Evolutionary conservation across 345 rosid species (phyloP).

Genomic region (Abelmoschus esculentus): DNA sequence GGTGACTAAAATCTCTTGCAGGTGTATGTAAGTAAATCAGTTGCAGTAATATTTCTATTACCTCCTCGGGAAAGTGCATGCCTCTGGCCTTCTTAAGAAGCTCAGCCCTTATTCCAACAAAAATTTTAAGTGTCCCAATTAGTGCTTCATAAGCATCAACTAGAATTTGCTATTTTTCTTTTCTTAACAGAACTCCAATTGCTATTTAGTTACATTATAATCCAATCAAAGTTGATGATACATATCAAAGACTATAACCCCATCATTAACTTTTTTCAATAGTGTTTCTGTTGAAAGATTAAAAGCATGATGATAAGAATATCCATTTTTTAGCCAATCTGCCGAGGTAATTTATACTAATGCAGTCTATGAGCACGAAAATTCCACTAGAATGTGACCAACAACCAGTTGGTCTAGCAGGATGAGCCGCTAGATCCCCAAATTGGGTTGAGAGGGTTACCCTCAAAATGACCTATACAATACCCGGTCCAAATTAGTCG

Average conservation of each 20-base stretch:
- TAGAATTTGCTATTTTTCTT: not conserved
- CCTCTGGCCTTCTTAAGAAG: slow-evolving; percentile 85
- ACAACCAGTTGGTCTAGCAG: too few species aligned
- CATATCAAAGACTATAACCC: not conserved
- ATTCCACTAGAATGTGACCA: not conserved
- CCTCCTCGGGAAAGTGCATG: slow-evolving; percentile 76
- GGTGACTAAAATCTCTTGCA: not conserved
- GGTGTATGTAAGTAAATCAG: slow-evolving; percentile 2
- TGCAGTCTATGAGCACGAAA: not conserved
- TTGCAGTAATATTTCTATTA: slow-evolving; percentile 19
- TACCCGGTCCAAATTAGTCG: too few species aligned
- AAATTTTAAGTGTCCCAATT: not conserved
- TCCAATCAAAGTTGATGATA: not conserved
- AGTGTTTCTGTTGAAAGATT: not conserved
- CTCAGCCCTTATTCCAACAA: slow-evolving; percentile 50
- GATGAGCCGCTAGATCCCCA: too few species aligned
- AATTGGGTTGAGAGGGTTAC: too few species aligned
- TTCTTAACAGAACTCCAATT: not conserved
- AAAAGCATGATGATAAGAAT: slow-evolving; percentile 9
- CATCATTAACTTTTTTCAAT: not conserved
- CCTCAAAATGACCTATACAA: too few species aligned
- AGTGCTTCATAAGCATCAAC: not conserved
- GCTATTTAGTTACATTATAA: not conserved
- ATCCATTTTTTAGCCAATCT: not conserved
- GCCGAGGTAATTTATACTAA: not conserved